These are phyloP conservation scores for Globisporangium canariense DNA, from an alignment of 352 stramenopile species.

Conservation along the genomic window DNA sequence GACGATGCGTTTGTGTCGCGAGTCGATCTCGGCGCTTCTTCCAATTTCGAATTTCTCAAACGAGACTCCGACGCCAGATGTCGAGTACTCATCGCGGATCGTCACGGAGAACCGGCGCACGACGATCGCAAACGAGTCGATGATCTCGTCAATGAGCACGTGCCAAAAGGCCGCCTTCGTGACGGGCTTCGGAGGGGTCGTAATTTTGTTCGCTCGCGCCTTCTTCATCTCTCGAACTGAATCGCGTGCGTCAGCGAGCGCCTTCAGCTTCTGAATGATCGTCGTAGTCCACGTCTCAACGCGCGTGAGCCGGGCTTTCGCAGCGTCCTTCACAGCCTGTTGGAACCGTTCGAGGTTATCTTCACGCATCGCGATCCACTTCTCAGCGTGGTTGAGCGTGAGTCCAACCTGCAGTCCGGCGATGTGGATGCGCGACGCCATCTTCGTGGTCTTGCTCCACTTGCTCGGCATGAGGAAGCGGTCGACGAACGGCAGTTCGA, in stretches of 20 bases:
- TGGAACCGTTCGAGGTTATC: conserved; percentile 60
- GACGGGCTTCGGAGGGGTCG: background rate
- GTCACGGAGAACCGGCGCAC: conserved; percentile 46
- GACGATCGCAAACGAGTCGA: conserved; percentile 69
- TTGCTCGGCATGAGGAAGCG: conserved; percentile 23
- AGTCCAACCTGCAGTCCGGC: conserved; percentile 51
- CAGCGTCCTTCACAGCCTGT: conserved; percentile 54
- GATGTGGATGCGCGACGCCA: conserved; percentile 55
- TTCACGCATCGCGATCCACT: conserved; percentile 72
- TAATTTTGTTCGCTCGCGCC: conserved; percentile 11
- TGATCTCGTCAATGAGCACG: conserved; percentile 48
- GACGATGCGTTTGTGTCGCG: conserved; percentile 43
- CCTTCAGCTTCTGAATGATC: conserved; percentile 63
- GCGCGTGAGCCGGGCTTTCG: conserved; percentile 38
- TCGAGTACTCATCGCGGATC: conserved; percentile 61
- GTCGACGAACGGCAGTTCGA: conserved; percentile 54
- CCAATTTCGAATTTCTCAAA: conserved; percentile 65
- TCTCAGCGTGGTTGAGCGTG: conserved; percentile 57
- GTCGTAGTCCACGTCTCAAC: conserved; percentile 56
- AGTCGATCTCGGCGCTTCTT: conserved; percentile 24
- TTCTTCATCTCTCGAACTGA: conserved; percentile 31
- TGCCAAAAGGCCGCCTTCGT: conserved; percentile 56
- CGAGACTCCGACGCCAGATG: conserved; percentile 45
- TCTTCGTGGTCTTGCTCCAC: conserved; percentile 14
- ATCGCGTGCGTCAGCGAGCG: conserved; percentile 36